Evolutionary conservation across 2,329 filamentous ascomycete species (phyloP).

Genomic region (Madurella fahalii): DNA sequence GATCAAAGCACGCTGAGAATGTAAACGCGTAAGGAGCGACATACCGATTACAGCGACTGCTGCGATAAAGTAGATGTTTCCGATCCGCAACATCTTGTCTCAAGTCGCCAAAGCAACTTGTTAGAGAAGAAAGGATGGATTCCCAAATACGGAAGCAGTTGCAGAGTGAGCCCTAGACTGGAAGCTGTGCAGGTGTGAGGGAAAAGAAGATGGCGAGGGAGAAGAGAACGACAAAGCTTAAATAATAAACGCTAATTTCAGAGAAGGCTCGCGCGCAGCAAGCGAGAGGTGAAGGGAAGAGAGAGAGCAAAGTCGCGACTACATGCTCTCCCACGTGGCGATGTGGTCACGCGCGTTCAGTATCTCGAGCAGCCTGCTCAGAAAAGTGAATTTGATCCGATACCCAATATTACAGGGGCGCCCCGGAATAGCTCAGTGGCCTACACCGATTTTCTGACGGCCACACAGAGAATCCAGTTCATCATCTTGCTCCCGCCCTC

Average conservation of each 20-base stretch:
- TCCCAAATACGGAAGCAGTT: not conserved
- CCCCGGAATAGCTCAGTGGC: too few relatives aligned
- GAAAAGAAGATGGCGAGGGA: not conserved
- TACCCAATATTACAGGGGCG: too few relatives aligned
- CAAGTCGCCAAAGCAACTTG: not conserved
- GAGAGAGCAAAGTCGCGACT: too few relatives aligned
- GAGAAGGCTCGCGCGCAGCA: not conserved
- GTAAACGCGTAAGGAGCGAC: conserved; percentile 5
- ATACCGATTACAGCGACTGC: conserved; percentile 41
- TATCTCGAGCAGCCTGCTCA: too few relatives aligned
- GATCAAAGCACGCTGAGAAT: not conserved
- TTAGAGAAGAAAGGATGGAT: not conserved
- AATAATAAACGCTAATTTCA: not conserved
- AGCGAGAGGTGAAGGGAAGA: too few relatives aligned
- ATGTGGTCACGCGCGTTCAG: too few relatives aligned
- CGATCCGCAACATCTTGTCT: conserved; percentile 27
- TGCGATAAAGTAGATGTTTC: conserved; percentile 42
- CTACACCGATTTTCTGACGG: too few relatives aligned
- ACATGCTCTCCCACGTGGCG: too few relatives aligned
- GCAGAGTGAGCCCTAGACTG: not conserved
- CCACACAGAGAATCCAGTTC: too few relatives aligned
- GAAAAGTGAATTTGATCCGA: too few relatives aligned
- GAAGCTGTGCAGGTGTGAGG: not conserved
- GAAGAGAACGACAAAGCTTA: not conserved
- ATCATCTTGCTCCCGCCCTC: too few relatives aligned